Conservation (phyloP, 306 rosid species). For the Acacia melanoxylon region DNA sequence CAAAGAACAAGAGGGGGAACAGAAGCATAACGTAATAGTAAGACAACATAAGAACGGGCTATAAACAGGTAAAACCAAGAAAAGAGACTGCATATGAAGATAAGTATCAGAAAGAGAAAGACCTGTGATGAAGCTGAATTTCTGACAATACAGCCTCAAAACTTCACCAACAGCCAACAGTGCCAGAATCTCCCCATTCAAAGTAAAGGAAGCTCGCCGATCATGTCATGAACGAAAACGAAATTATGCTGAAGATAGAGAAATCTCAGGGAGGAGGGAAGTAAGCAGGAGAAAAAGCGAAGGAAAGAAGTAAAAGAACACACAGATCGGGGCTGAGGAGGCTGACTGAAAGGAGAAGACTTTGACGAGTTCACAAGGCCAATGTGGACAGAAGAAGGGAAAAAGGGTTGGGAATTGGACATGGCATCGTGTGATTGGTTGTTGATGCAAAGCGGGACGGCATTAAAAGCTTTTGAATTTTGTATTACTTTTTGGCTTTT, state of each 20-base stretch:
- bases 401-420: background rate
- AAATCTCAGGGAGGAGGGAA: background rate
- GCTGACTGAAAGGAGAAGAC: background rate
- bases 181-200: slow-evolving; percentile 5
- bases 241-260: background rate
- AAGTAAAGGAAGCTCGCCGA: background rate
- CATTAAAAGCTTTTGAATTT: too few species aligned
- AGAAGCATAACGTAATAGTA: background rate
- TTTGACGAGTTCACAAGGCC: background rate
- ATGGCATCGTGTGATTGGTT: slow-evolving; percentile 1
- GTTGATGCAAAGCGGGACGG: background rate
- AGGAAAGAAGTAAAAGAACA: background rate
- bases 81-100: background rate
- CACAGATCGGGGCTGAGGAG: background rate
- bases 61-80: background rate
- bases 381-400: background rate
- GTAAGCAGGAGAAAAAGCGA: background rate
- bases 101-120: slow-evolving; percentile 5
- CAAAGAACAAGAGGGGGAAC: background rate
- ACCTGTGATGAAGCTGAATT: slow-evolving; percentile 24
- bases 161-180: background rate
- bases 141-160: background rate
- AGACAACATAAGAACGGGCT: background rate
- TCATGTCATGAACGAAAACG: background rate
- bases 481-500: too few species aligned